A percentile compares a stretch with the other conserved stretches of the same genome.
These are phyloP conservation scores for Perilla frutescens DNA, from an alignment of 257 asterid species.

Conservation along the genomic window DNA sequence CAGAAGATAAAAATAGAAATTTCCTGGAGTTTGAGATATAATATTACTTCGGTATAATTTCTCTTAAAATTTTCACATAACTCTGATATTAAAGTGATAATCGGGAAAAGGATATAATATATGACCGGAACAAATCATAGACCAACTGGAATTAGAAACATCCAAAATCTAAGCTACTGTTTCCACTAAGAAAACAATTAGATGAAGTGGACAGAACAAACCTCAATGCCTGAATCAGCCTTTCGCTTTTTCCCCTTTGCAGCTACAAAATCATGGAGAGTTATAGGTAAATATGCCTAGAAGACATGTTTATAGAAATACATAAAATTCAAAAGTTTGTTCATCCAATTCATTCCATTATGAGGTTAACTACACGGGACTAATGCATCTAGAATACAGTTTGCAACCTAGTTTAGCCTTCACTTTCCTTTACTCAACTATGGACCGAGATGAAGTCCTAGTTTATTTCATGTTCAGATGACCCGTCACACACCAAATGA, in stretches of 20 bases:
- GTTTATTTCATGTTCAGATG: conserved; percentile 14
- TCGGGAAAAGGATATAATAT: background rate
- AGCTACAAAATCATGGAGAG: conserved; percentile 51
- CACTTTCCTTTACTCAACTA: conserved; percentile 18
- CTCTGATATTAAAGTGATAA: background rate
- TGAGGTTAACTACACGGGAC: conserved; percentile 18
- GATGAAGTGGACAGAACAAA: conserved; percentile 38
- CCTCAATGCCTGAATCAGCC: conserved; percentile 75
- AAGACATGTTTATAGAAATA: conserved; percentile 26
- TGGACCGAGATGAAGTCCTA: conserved; percentile 12
- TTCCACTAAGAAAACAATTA: background rate
- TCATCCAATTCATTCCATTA: conserved; percentile 17
- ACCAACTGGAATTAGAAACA: background rate
- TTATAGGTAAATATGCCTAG: conserved; percentile 25
- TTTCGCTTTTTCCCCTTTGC: conserved; percentile 84
- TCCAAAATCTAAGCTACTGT: background rate
- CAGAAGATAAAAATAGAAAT: conserved; percentile 7
- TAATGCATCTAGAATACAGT: conserved; percentile 7
- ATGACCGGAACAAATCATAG: background rate
- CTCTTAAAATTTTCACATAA: conserved; percentile 1
- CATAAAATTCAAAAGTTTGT: background rate
- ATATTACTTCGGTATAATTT: conserved; percentile 1
- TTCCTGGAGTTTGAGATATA: conserved; percentile 21
- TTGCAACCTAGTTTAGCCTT: conserved; percentile 2
- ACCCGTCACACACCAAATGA: conserved; percentile 26